A percentile compares a stretch with the other conserved stretches of the same genome.
phyloP scores from a whole-genome alignment of 768 basidiomycete species.

The Boletellus sp. region DNA sequence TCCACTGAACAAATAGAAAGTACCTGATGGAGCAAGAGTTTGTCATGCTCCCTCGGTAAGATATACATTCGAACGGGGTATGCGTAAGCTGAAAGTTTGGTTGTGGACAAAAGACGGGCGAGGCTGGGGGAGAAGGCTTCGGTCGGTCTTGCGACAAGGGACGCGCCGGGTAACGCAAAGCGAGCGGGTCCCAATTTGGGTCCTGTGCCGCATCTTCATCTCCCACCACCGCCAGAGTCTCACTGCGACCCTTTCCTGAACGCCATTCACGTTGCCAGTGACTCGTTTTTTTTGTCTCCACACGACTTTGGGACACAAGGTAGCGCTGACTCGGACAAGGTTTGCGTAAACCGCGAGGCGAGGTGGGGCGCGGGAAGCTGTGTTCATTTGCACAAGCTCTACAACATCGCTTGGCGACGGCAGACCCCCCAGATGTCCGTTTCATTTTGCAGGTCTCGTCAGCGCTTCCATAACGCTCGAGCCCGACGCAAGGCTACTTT shows the following conservation, averaged over 20 bases:
- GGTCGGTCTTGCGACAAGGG: conserved; percentile 8
- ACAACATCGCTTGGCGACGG: not conserved
- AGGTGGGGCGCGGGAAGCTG: not conserved
- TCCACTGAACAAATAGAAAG: not conserved
- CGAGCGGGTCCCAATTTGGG: not conserved
- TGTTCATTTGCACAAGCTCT: conserved; percentile 1
- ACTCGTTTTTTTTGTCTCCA: not conserved
- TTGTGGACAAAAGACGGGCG: not conserved
- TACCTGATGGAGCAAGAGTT: conserved; percentile 71
- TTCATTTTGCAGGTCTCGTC: conserved; percentile 14
- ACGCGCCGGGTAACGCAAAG: not conserved
- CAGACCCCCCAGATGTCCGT: not conserved
- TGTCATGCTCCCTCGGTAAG: conserved; percentile 71
- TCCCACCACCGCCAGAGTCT: not conserved
- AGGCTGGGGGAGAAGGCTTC: not conserved
- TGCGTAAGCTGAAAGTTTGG: not conserved
- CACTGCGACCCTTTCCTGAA: not conserved
- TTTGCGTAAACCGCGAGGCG: not conserved
- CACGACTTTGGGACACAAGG: conserved; percentile 11
- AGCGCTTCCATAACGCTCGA: conserved; percentile 11
- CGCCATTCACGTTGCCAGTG: not conserved
- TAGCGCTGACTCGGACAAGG: not conserved
- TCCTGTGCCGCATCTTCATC: conserved; percentile 9
- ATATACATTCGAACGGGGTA: conserved; percentile 52
- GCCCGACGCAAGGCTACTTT: conserved; percentile 6